These are phyloP conservation scores for Claviceps capensis DNA, from an alignment of 2,329 filamentous ascomycete genomes.

Conservation along the genomic window DNA sequence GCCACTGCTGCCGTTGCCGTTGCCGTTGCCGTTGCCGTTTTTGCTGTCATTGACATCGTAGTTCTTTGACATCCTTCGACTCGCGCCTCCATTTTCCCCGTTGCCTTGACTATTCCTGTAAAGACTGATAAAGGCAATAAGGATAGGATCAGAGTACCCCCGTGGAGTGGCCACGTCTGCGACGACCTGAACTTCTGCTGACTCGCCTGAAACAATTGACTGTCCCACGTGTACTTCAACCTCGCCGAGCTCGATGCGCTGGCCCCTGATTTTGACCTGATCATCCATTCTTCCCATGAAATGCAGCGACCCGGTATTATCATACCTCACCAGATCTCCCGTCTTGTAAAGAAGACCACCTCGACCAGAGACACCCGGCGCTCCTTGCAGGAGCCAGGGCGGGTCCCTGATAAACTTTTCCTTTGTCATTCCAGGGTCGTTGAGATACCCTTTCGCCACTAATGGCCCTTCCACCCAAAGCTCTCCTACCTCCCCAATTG, in stretches of 20 bases:
- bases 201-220: not conserved
- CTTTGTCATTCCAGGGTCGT: not conserved
- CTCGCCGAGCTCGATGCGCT: slow-evolving; percentile 13
- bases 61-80: not conserved
- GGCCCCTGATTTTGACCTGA: slow-evolving; percentile 14
- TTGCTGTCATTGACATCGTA: too few relatives aligned
- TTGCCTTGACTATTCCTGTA: too few relatives aligned
- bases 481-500: slow-evolving; percentile 1
- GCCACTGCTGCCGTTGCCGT: too few relatives aligned
- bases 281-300: slow-evolving; percentile 13
- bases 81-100: too few relatives aligned
- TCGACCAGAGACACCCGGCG: not conserved
- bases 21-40: too few relatives aligned
- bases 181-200: not conserved
- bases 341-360: slow-evolving; percentile 9
- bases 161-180: not conserved
- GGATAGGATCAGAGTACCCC: too few relatives aligned
- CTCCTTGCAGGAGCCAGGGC: not conserved
- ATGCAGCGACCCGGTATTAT: slow-evolving; percentile 9
- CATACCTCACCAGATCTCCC: slow-evolving; percentile 10
- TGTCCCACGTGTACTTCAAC: slow-evolving; percentile 4
- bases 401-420: not conserved
- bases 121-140: too few relatives aligned
- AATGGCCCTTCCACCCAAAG: slow-evolving; percentile 1
- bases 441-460: not conserved